Base-by-base conservation (phyloP, 108 stramenopile genomes). In the Schizochytrium sp. region DNA sequence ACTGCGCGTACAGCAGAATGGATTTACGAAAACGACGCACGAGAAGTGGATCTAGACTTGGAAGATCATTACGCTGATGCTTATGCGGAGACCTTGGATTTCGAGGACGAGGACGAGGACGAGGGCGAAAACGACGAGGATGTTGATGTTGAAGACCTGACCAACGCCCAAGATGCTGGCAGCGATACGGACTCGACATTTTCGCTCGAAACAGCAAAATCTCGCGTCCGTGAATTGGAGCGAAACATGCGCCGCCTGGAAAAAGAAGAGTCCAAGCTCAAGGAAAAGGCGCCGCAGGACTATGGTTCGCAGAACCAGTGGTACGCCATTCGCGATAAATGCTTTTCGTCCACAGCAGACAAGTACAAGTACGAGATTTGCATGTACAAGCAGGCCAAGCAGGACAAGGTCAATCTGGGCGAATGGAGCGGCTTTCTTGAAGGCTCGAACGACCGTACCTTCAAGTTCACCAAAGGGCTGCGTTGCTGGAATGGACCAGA, bases 401-500 rank as follows among this genome's bases (percentile, higher is more conserved):
- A 83, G 28, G 51, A 83, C 76, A 25, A 21, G 19, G 23, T 83
- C 76, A 83, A 34, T 53, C 51, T 83, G 12, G 76, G 76, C n/a
- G 51, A 83, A 12, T 83, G 76, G 76, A 28, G 28, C 28, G 58
- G 90, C 60, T 89, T 57, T 48, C 43, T 25, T 51, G 58, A 47
- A 10, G 69, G 23, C 4, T 43, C 21, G 3, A 71, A 45, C 90
- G 21, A 90, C 87, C 4, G 58, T 45, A 29, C 5, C 71, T 88
- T 93, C 3, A 51, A 72, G 5, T 93, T 92, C 69, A 55, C 63
- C 5, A 10, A 57, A 29, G 93, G 93, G 5, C 28, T 41, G 60
- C 44, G 57, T 43, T 93, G 93, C 90, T 93, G 92, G 92, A 90
- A 91, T 60, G 92, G 92, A 16, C 92, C 92, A 16, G 47, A 60